Percentiles rank a stretch among this genome's conserved stretches.
Conservation (phyloP, 768 basidiomycete species). For the Rickenella mellea region DNA sequence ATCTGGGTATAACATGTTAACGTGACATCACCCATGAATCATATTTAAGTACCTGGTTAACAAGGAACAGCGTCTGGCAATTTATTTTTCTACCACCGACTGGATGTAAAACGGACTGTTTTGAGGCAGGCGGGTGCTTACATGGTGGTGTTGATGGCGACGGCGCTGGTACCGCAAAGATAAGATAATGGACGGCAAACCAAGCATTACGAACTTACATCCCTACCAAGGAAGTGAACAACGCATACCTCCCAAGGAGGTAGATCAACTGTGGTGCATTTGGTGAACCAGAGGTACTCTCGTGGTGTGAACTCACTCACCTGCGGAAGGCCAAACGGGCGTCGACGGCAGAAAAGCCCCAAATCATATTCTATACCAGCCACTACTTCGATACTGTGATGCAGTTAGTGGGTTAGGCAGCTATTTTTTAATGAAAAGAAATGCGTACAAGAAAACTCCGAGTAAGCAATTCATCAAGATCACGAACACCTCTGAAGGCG, state of each 20-base stretch:
- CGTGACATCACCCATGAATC: not conserved
- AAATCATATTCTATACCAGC: slow-evolving; percentile 57
- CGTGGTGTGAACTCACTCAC: slow-evolving; percentile 27
- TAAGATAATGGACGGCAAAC: slow-evolving; percentile 2
- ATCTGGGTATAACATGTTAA: slow-evolving; percentile 17
- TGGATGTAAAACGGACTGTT: not conserved
- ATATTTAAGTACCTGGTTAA: slow-evolving; percentile 35
- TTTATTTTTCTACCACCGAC: slow-evolving; percentile 23
- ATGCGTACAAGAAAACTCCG: slow-evolving; percentile 49
- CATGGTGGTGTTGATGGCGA: slow-evolving; percentile 30
- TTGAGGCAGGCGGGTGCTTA: slow-evolving; percentile 11
- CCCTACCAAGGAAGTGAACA: slow-evolving; percentile 56
- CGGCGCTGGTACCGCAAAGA: slow-evolving; percentile 33
- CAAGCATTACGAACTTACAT: slow-evolving; percentile 38
- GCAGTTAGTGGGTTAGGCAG: slow-evolving; percentile 4
- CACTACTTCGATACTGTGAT: slow-evolving; percentile 54
- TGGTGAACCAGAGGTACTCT: too few relatives aligned
- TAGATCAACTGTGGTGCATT: slow-evolving; percentile 44
- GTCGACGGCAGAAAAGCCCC: slow-evolving; percentile 46
- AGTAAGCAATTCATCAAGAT: slow-evolving; percentile 52
- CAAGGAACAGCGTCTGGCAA: slow-evolving; percentile 37
- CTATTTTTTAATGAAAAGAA: not conserved
- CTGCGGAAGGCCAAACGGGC: slow-evolving; percentile 58
- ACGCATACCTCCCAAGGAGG: slow-evolving; percentile 56
- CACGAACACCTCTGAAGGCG: slow-evolving; percentile 31